Percentiles rank a stretch among this genome's conserved stretches.
These are phyloP conservation scores for Apophysomyces ossiformis DNA, from an alignment of 371 early-diverging fungal genomes.

Conservation along the genomic window DNA sequence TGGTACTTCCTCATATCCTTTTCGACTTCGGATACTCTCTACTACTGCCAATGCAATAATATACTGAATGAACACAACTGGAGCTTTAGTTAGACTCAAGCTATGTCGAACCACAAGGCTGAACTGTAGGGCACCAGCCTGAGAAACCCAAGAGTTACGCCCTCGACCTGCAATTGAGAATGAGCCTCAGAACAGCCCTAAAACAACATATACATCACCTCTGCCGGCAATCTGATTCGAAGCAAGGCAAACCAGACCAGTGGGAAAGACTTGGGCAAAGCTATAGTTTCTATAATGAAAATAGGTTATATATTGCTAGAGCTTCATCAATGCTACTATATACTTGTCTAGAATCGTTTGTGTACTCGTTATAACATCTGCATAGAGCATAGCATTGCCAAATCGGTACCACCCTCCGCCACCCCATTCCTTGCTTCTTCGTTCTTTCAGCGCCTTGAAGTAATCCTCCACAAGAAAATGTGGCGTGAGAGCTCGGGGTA, in stretches of 20 bases:
- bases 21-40: conserved; percentile 70
- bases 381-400: conserved; percentile 80
- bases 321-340: background rate
- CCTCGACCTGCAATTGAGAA: conserved; percentile 68
- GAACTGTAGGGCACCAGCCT: conserved; percentile 89
- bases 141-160: conserved; percentile 93
- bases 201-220: conserved; percentile 37
- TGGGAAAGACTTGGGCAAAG: conserved; percentile 68
- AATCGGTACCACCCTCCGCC: conserved; percentile 46
- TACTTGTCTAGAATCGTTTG: conserved; percentile 90
- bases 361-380: conserved; percentile 81
- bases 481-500: conserved; percentile 31
- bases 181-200: no score
- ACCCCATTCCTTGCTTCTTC: conserved; percentile 29
- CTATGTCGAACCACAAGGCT: conserved; percentile 78
- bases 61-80: conserved; percentile 90
- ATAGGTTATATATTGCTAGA: background rate
- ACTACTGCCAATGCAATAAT: conserved; percentile 83
- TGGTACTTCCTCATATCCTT: conserved; percentile 80
- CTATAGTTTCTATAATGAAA: conserved; percentile 58
- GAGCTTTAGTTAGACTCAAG: conserved; percentile 52
- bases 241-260: conserved; percentile 81
- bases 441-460: conserved; percentile 38
- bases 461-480: conserved; percentile 50
- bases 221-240: conserved; percentile 81